These are phyloP conservation scores for Eustoma russellianum DNA, from an alignment of 257 asterid species.

Conservation along the genomic window DNA sequence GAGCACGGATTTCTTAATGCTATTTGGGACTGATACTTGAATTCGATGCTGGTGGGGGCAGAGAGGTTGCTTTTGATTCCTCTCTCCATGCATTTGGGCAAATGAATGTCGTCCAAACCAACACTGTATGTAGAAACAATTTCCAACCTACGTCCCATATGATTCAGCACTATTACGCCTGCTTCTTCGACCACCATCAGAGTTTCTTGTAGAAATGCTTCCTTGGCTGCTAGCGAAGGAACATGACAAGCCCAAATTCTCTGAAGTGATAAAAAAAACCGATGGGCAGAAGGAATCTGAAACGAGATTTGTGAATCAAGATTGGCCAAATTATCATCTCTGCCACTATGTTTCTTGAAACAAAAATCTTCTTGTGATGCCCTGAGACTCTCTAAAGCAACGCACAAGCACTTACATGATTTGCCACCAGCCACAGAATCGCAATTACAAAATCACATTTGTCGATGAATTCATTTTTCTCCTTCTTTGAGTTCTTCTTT, in stretches of 20 bases:
- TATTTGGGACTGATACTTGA: too few relatives aligned
- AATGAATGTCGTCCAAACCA: too few relatives aligned
- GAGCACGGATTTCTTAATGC: too few relatives aligned
- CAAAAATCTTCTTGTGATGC: constrained; percentile 83
- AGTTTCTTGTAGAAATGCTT: constrained; percentile 43
- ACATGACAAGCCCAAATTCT: constrained; percentile 63
- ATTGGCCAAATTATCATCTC: constrained; percentile 11
- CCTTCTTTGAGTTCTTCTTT: constrained; percentile 39
- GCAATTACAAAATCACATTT: constrained; percentile 71
- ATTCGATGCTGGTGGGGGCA: too few relatives aligned
- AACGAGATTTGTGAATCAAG: constrained; percentile 35
- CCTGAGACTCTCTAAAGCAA: constrained; percentile 68
- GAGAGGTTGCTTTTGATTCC: too few relatives aligned
- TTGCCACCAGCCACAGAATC: constrained; percentile 25
- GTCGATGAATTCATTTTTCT: constrained; percentile 18
- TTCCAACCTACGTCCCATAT: too few relatives aligned
- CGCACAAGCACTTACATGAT: constrained; percentile 53
- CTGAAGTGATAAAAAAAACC: constrained; percentile 55
- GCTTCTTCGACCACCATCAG: constrained; percentile 43
- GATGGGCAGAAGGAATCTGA: constrained; percentile 68
- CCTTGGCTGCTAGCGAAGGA: constrained; percentile 55
- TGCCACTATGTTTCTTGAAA: constrained; percentile 28
- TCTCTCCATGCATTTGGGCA: too few relatives aligned
- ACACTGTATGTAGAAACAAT: too few relatives aligned
- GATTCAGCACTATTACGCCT: too few relatives aligned